Conservation (phyloP, 2,329 filamentous ascomycete species). For the Xylariaceae sp. region DNA sequence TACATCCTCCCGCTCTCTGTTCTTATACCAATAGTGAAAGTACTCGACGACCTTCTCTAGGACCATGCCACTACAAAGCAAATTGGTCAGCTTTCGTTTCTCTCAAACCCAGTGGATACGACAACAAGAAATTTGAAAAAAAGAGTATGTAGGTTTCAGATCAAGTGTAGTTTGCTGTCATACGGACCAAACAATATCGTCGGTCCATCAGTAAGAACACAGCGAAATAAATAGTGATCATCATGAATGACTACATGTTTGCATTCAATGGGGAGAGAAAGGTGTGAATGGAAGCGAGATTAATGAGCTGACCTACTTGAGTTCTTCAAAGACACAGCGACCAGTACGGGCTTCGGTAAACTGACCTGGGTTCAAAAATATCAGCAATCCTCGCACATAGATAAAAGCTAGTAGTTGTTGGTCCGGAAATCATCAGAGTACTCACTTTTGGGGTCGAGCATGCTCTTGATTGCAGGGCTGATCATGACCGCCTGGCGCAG, state of each 20-base stretch:
- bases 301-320: conserved; percentile 63
- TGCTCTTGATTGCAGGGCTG: conserved; percentile 75
- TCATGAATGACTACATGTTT: conserved; percentile 38
- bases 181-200: conserved; percentile 47
- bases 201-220: conserved; percentile 56
- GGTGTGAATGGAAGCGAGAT: background rate
- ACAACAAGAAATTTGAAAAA: conserved; percentile 20
- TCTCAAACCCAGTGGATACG: conserved; percentile 2
- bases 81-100: conserved; percentile 27
- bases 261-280: background rate
- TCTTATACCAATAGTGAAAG: conserved; percentile 80
- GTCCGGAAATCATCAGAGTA: conserved; percentile 14
- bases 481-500: conserved; percentile 72
- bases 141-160: conserved; percentile 50
- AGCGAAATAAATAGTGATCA: conserved; percentile 47
- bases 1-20: conserved; percentile 72
- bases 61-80: conserved; percentile 64
- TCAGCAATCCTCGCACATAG: too few species aligned
- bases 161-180: conserved; percentile 69
- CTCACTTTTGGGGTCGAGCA: conserved; percentile 73
- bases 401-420: background rate
- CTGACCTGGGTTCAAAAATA: conserved; percentile 51
- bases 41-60: conserved; percentile 85
- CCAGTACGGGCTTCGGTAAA: conserved; percentile 70
- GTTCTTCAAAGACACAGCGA: conserved; percentile 71